A percentile compares a stretch with the other conserved stretches of the same genome.
Evolutionary conservation across 371 early-diverging fungal species (phyloP).

Genomic region (Saksenaea vasiformis): DNA sequence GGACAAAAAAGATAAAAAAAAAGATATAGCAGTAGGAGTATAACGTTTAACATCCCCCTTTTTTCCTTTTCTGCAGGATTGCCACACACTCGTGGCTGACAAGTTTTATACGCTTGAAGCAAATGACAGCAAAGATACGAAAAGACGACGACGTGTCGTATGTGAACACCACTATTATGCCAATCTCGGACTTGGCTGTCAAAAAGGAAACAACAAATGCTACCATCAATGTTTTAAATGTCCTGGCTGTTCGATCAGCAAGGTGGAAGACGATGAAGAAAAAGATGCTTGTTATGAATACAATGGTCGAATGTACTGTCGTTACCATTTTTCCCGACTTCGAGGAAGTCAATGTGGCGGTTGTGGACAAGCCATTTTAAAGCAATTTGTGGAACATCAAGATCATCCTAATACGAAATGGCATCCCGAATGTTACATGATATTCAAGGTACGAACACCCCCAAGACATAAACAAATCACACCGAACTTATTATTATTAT

Average conservation of each 20-base stretch:
- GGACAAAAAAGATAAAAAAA: background rate
- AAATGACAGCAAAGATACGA: background rate
- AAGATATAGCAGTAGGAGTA: background rate
- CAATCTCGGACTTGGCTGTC: constrained; percentile 20
- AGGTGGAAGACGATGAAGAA: constrained; percentile 50
- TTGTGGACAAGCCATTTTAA: constrained; percentile 89
- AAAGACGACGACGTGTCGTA: constrained; percentile 15
- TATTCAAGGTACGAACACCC: constrained; percentile 51
- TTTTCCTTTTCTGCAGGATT: constrained; percentile 26
- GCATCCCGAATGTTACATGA: constrained; percentile 99
- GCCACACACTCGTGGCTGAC: constrained; percentile 22
- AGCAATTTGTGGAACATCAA: constrained; percentile 88
- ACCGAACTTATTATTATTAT: constrained; percentile 52
- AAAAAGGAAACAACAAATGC: constrained; percentile 14
- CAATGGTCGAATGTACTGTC: constrained; percentile 85
- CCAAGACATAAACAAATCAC: background rate
- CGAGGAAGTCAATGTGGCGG: constrained; percentile 91
- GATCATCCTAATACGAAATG: constrained; percentile 80
- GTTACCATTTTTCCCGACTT: constrained; percentile 85
- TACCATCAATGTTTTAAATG: constrained; percentile 24
- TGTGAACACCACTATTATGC: constrained; percentile 32
- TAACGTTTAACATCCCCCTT: background rate
- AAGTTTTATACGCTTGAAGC: constrained; percentile 23
- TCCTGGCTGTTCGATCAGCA: constrained; percentile 14
- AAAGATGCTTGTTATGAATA: constrained; percentile 82